A percentile compares a stretch with the other conserved stretches of the same genome.
phyloP scores from a whole-genome alignment of 2,329 filamentous ascomycete genomes.

The Apiospora aurea region DNA sequence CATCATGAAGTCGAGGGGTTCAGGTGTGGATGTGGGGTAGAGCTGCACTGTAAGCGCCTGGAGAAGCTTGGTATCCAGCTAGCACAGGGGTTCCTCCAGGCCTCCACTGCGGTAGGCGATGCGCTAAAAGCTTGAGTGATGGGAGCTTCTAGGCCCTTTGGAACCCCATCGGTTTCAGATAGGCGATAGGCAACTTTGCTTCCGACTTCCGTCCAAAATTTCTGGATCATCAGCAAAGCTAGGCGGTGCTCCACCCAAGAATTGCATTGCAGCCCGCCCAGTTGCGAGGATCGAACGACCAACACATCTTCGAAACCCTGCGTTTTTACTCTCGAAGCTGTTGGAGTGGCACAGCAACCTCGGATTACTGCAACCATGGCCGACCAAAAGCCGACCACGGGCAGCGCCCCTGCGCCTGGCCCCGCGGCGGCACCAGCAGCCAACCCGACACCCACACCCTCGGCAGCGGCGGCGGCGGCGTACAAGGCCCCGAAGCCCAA shows the following conservation, averaged over 20 bases:
- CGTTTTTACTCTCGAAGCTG: not conserved
- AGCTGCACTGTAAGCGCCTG: not conserved
- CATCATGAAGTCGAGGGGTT: not conserved
- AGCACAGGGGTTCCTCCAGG: not conserved
- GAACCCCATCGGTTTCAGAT: not conserved
- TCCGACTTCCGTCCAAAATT: constrained; percentile 20
- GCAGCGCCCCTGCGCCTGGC: not conserved
- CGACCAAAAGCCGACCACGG: constrained; percentile 19
- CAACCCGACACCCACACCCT: not conserved
- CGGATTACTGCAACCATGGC: constrained; percentile 16
- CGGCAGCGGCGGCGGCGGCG: not conserved
- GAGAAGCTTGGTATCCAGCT: constrained; percentile 14
- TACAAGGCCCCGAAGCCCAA: constrained; percentile 64
- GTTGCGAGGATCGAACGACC: not conserved
- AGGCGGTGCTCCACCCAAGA: not conserved
- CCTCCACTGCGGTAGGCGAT: not conserved
- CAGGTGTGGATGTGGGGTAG: not conserved
- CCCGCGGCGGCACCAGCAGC: not conserved
- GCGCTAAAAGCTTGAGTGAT: not conserved
- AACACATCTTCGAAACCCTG: not conserved
- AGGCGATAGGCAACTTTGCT: constrained; percentile 21
- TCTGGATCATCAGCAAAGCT: constrained; percentile 14
- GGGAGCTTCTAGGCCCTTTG: not conserved
- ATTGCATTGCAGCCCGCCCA: not conserved
- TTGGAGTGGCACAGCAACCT: constrained; percentile 5